phyloP scores from a whole-genome alignment of 2,329 filamentous ascomycete genomes.

The Trichoderma cornu-damae region DNA sequence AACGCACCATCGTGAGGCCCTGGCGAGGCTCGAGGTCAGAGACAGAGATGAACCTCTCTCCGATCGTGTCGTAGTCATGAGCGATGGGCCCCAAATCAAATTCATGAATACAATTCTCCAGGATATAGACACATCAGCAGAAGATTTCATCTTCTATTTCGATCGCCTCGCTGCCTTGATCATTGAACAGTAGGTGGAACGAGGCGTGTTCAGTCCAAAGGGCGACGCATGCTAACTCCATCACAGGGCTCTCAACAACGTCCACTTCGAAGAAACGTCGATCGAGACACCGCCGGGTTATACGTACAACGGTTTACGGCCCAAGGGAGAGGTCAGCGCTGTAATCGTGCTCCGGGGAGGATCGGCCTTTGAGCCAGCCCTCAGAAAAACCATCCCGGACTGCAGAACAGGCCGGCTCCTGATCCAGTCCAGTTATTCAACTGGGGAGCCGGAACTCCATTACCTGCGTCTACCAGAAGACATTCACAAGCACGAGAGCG shows the following conservation, averaged over 20 bases:
- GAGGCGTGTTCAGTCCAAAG: background rate
- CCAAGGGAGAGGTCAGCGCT: slow-evolving; percentile 71
- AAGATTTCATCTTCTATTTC: slow-evolving; percentile 98
- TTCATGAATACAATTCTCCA: slow-evolving; percentile 91
- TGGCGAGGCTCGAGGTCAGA: slow-evolving; percentile 69
- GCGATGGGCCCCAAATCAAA: slow-evolving; percentile 71
- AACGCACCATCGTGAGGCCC: slow-evolving; percentile 69
- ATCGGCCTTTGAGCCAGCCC: slow-evolving; percentile 77
- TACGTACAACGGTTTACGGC: slow-evolving; percentile 65
- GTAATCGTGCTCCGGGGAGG: slow-evolving; percentile 87
- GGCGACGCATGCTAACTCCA: slow-evolving; percentile 16
- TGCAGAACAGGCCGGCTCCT: slow-evolving; percentile 83
- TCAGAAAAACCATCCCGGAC: slow-evolving; percentile 87
- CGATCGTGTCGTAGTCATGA: slow-evolving; percentile 66
- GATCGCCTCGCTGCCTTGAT: slow-evolving; percentile 81
- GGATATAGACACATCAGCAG: slow-evolving; percentile 68
- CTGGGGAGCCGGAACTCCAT: slow-evolving; percentile 88
- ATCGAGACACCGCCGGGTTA: slow-evolving; percentile 68
- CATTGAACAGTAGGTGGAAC: slow-evolving; percentile 61
- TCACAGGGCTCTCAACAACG: slow-evolving; percentile 66
- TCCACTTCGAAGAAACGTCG: slow-evolving; percentile 58
- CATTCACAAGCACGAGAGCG: slow-evolving; percentile 69
- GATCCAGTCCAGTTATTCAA: slow-evolving; percentile 81
- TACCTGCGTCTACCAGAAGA: slow-evolving; percentile 75
- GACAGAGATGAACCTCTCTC: slow-evolving; percentile 69